phyloP scores from a whole-genome alignment of 768 basidiomycete species.

The Lactarius deliciosus region DNA sequence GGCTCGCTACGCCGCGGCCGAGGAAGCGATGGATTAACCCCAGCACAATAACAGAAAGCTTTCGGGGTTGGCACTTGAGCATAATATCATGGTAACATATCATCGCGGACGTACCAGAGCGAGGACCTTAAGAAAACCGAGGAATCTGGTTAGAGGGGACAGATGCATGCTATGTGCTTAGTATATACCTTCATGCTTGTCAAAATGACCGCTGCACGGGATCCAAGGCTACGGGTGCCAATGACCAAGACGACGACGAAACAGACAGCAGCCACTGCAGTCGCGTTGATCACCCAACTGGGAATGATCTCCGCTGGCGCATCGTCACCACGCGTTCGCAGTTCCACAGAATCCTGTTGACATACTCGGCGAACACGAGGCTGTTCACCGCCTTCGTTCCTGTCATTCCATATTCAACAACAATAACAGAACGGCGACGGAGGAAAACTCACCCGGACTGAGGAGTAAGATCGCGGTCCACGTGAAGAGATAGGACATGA shows the following conservation, averaged over 20 bases:
- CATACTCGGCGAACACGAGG: slow-evolving; percentile 16
- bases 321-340: slow-evolving; percentile 15
- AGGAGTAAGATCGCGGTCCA: slow-evolving; percentile 12
- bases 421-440: background rate
- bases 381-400: slow-evolving; percentile 20
- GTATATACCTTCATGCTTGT: slow-evolving; percentile 10
- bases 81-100: background rate
- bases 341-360: slow-evolving; percentile 12
- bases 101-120: background rate
- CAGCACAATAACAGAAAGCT: slow-evolving; percentile 9
- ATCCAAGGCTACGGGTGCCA: slow-evolving; percentile 10
- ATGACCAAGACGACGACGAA: slow-evolving; percentile 6
- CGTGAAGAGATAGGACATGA: slow-evolving; percentile 15
- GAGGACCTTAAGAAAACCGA: slow-evolving; percentile 3
- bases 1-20: background rate
- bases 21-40: slow-evolving; percentile 4
- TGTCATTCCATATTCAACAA: background rate
- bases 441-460: background rate
- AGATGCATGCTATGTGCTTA: background rate
- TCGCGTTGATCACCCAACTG: slow-evolving; percentile 15
- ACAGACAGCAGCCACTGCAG: slow-evolving; percentile 2
- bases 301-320: slow-evolving; percentile 12
- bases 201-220: slow-evolving; percentile 12
- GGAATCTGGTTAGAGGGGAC: background rate
- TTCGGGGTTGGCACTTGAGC: too few relatives aligned